A percentile compares a stretch with the other conserved stretches of the same genome.
Evolutionary conservation across 768 basidiomycete species (phyloP).

Genomic region (Lentinus tigrinus): DNA sequence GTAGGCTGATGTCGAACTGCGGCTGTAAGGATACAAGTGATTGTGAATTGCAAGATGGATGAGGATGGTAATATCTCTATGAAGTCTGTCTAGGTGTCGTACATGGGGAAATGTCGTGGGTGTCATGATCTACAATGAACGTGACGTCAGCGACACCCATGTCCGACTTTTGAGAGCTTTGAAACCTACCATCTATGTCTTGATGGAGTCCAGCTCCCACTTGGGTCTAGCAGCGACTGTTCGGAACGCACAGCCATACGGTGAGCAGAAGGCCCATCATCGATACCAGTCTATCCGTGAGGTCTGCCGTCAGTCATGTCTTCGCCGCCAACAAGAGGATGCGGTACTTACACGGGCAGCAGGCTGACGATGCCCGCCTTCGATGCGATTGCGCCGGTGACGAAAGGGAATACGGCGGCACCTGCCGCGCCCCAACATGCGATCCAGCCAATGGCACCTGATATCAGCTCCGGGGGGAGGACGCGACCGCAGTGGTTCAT

Average conservation of each 20-base stretch:
- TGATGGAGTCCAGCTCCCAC: not conserved
- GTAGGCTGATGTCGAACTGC: too few species aligned
- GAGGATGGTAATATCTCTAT: too few species aligned
- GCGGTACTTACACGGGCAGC: constrained; percentile 45
- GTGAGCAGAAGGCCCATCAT: constrained; percentile 19
- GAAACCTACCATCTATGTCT: not conserved
- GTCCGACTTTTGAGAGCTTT: not conserved
- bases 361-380: constrained; percentile 42
- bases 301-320: not conserved
- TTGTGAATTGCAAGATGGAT: too few species aligned
- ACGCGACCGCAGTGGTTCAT: constrained; percentile 42
- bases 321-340: not conserved
- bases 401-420: constrained; percentile 50
- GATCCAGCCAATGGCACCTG: constrained; percentile 49
- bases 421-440: constrained; percentile 51
- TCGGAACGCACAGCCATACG: constrained; percentile 17
- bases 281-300: constrained; percentile 14
- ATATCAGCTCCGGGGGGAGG: constrained; percentile 43
- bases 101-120: not conserved
- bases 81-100: too few species aligned
- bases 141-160: too few species aligned
- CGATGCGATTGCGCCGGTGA: constrained; percentile 45
- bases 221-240: not conserved
- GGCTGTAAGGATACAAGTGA: too few species aligned
- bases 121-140: not conserved